These are phyloP conservation scores for Mimosa pudica DNA, from an alignment of 306 rosid species.

Conservation along the genomic window DNA sequence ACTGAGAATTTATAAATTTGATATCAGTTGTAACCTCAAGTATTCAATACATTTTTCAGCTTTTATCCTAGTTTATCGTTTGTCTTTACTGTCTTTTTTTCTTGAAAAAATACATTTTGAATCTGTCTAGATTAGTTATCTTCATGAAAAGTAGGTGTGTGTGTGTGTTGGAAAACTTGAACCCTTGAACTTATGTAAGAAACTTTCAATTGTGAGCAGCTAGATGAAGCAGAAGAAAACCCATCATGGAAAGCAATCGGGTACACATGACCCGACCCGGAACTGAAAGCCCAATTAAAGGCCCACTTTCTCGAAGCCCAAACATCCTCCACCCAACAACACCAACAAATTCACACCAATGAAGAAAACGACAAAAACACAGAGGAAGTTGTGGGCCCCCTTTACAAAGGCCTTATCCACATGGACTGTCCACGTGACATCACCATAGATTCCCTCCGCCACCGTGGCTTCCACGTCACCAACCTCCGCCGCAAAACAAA, in stretches of 20 bases:
- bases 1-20: too few relatives aligned
- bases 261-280: constrained; percentile 71
- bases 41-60: too few relatives aligned
- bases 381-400: constrained; percentile 62
- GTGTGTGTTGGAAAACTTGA: neutral
- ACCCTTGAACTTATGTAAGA: constrained; percentile 15
- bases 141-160: neutral
- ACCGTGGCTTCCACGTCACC: constrained; percentile 51
- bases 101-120: too few relatives aligned
- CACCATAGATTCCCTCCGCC: constrained; percentile 44
- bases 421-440: constrained; percentile 45
- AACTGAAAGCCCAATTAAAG: constrained; percentile 51
- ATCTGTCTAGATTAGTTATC: too few relatives aligned
- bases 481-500: constrained; percentile 34
- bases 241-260: constrained; percentile 77
- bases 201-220: constrained; percentile 45
- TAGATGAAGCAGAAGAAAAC: constrained; percentile 63
- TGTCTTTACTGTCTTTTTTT: too few relatives aligned
- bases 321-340: constrained; percentile 29
- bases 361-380: constrained; percentile 30
- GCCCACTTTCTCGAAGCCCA: constrained; percentile 32
- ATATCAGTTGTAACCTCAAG: too few relatives aligned
- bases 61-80: too few relatives aligned
- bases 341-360: too few relatives aligned
- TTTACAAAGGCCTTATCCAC: constrained; percentile 59